phyloP scores from a whole-genome alignment of 2,329 filamentous ascomycete genomes.

The Blastomyces silverae region DNA sequence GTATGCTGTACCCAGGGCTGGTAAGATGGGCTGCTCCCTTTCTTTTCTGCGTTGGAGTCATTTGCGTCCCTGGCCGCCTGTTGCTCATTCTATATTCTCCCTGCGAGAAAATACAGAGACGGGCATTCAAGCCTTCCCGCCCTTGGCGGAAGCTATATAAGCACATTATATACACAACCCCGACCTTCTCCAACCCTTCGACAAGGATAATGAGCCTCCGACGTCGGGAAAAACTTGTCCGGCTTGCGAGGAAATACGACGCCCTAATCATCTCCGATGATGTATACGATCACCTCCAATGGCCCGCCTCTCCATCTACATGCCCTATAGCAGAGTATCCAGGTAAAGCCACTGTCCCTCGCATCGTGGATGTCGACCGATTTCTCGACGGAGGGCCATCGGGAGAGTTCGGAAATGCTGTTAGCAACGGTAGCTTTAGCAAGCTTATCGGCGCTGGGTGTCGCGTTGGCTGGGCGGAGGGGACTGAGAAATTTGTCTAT shows the following conservation, averaged over 20 bases:
- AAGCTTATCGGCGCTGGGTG: slow-evolving; percentile 79
- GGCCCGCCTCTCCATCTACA: slow-evolving; percentile 45
- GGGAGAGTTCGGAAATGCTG: slow-evolving; percentile 66
- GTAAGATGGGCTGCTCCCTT: not conserved
- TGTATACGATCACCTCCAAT: slow-evolving; percentile 89
- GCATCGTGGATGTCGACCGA: slow-evolving; percentile 71
- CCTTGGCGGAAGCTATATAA: slow-evolving; percentile 70
- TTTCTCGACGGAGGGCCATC: slow-evolving; percentile 55
- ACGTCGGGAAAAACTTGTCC: slow-evolving; percentile 62
- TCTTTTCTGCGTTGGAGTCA: not conserved
- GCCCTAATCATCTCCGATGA: slow-evolving; percentile 83
- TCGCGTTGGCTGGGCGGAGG: slow-evolving; percentile 84
- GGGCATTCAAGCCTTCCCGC: slow-evolving; percentile 48
- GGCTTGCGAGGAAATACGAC: slow-evolving; percentile 69
- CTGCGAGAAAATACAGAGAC: slow-evolving; percentile 5
- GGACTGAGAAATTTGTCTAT: slow-evolving; percentile 54
- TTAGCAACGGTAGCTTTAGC: slow-evolving; percentile 84
- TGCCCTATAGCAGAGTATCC: slow-evolving; percentile 17
- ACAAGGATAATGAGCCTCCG: slow-evolving; percentile 70
- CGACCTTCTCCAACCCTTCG: slow-evolving; percentile 83
- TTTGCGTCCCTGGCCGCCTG: not conserved
- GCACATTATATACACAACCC: slow-evolving; percentile 81
- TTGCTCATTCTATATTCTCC: not conserved
- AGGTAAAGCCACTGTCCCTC: slow-evolving; percentile 48
- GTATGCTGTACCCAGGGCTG: slow-evolving; percentile 32